Conservation (phyloP, 371 early-diverging fungal genomes). For the Blakeslea trispora region DNA sequence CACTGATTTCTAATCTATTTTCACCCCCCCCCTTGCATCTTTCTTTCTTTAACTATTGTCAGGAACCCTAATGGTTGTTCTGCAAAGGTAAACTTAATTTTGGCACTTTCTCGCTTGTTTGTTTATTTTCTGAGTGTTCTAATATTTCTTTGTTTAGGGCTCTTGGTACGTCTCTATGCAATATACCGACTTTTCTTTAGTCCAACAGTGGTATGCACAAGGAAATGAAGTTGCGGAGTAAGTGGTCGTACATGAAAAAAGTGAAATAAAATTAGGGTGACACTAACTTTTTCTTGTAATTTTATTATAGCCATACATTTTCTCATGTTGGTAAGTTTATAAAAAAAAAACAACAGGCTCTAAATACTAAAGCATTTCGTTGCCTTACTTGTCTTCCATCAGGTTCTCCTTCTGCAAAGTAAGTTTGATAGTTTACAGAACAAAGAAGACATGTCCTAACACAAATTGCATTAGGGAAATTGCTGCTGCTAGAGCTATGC, state of each 20-base stretch:
- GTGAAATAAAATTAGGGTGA: not conserved
- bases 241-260: slow-evolving; percentile 12
- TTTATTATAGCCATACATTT: slow-evolving; percentile 57
- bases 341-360: not conserved
- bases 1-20: slow-evolving; percentile 19
- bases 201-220: slow-evolving; percentile 72
- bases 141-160: slow-evolving; percentile 29
- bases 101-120: not conserved
- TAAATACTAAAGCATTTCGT: slow-evolving; percentile 8
- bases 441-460: slow-evolving; percentile 9
- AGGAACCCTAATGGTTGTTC: slow-evolving; percentile 64
- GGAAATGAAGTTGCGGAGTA: slow-evolving; percentile 74
- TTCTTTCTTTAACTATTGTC: slow-evolving; percentile 12
- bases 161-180: slow-evolving; percentile 72
- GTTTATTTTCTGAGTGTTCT: slow-evolving; percentile 2
- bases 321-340: slow-evolving; percentile 54
- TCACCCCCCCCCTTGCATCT: slow-evolving; percentile 11
- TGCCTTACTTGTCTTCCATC: slow-evolving; percentile 6
- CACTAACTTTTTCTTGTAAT: slow-evolving; percentile 14
- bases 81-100: slow-evolving; percentile 41
- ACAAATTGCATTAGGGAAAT: slow-evolving; percentile 52
- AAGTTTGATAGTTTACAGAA: slow-evolving; percentile 17
- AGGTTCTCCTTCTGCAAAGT: slow-evolving; percentile 46
- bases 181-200: slow-evolving; percentile 67
- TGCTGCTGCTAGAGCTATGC: slow-evolving; percentile 53